Evolutionary conservation across 495 filamentous ascomycete genomes (phyloP), one percentile per base, ranked within the genome.

Genomic region (Talaromyces stipitatus): DNA sequence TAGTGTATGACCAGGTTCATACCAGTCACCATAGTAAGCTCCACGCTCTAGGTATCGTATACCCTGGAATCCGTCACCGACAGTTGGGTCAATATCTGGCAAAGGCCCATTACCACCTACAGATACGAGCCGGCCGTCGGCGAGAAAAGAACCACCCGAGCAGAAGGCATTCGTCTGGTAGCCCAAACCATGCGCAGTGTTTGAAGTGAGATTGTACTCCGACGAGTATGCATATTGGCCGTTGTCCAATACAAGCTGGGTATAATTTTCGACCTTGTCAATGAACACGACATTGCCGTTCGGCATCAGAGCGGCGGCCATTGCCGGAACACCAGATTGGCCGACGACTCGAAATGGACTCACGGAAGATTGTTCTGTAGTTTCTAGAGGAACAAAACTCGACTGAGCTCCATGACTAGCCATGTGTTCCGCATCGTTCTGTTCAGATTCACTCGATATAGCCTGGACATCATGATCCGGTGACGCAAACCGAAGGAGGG

Each of bases 151-250:
- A 58, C 83, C 83, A 14, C 81, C 83, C 20, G 81, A 74, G 62
- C 82, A 86, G 69, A 86, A 86, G 18, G 83, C 74, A 59, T 86
- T 86, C 7, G 83, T 85, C 64, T 71, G 64, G 56, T 83, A 82
- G 6, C 72, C 58, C 26, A 86, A 69, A 3, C 77, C 69, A 8
- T 76, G 73, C 41, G 67, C 66, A 23, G 63, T 71, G 46, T 82
- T 81, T 4, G 73, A 74, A 1, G 30, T 58, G 1, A 82, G 80
- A 64, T 85, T 75, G 53, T 84, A 85, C 56, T 84, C 82, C 18
- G 79, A 72, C 12, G 80, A 82, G 65, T 82, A 84, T 1, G 83
- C 83, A 56, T 74, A 82, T 41, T 77, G 74, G 3, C 80, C 80
- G 62, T 81, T 75, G 3, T 74, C 53, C 6, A 82, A 67, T 60